These are phyloP conservation scores for Paracoccidioides brasiliensis DNA, from an alignment of 2,329 filamentous ascomycete species.

Conservation along the genomic window DNA sequence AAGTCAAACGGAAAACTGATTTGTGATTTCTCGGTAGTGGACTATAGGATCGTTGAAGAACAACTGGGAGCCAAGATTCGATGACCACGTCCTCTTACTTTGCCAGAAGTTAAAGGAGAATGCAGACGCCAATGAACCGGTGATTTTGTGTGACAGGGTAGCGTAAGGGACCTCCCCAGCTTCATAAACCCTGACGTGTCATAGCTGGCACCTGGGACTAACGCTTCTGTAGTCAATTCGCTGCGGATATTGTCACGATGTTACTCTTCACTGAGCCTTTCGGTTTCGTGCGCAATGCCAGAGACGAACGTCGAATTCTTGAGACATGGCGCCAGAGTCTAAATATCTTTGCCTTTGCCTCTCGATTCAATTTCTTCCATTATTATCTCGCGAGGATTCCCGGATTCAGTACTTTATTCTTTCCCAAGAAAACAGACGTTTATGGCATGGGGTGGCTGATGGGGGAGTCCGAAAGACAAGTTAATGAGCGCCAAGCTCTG, in stretches of 20 bases:
- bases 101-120: conserved; percentile 21
- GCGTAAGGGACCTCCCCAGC: conserved; percentile 10
- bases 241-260: conserved; percentile 31
- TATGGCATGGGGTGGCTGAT: conserved; percentile 27
- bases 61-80: conserved; percentile 26
- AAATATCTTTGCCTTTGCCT: conserved; percentile 25
- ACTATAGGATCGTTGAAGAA: conserved; percentile 28
- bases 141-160: conserved; percentile 26
- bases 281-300: conserved; percentile 27
- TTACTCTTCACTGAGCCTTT: conserved; percentile 27
- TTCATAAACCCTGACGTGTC: too few relatives aligned
- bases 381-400: conserved; percentile 19
- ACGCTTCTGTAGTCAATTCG: conserved; percentile 20
- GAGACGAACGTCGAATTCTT: conserved; percentile 27
- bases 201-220: background rate
- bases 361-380: conserved; percentile 24
- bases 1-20: background rate
- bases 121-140: conserved; percentile 11
- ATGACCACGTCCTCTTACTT: conserved; percentile 24
- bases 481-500: conserved; percentile 16
- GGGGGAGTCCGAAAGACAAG: conserved; percentile 23
- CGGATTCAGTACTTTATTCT: conserved; percentile 8
- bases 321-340: conserved; percentile 25
- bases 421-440: conserved; percentile 20
- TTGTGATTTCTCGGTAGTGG: conserved; percentile 15